Evolutionary conservation across 2,329 filamentous ascomycete species (phyloP).

Genomic region (Penicillium brevicompactum): DNA sequence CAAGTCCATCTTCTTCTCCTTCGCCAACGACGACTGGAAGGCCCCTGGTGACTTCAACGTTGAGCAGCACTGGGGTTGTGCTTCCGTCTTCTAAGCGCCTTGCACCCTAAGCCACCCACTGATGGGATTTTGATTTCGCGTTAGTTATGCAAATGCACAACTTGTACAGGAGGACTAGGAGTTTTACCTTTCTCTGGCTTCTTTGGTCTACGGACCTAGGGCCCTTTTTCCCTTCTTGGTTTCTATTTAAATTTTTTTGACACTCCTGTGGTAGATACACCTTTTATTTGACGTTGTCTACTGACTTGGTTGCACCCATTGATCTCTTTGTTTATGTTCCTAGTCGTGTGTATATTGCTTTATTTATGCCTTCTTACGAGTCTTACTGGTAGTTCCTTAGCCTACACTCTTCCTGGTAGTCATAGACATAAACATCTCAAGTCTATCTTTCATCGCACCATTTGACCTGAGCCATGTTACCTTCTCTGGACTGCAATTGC

Average conservation of each 20-base stretch:
- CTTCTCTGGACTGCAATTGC: too few relatives aligned
- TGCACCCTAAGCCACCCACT: background rate
- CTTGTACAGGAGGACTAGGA: constrained; percentile 30
- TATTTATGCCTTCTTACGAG: constrained; percentile 25
- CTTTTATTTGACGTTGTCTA: constrained; percentile 34
- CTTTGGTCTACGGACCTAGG: background rate
- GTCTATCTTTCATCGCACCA: too few relatives aligned
- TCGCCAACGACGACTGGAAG: constrained; percentile 83
- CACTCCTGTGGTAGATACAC: constrained; percentile 30
- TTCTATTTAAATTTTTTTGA: constrained; percentile 27
- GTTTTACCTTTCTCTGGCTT: constrained; percentile 19
- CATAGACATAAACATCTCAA: too few relatives aligned
- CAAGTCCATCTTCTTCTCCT: constrained; percentile 80
- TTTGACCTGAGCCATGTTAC: too few relatives aligned
- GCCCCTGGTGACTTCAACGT: constrained; percentile 65
- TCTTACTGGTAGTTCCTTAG: background rate
- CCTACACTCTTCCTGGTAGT: too few relatives aligned
- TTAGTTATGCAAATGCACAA: constrained; percentile 20
- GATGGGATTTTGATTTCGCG: constrained; percentile 16
- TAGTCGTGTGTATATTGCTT: constrained; percentile 27
- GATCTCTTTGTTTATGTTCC: constrained; percentile 24
- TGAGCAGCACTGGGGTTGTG: constrained; percentile 79
- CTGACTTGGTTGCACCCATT: constrained; percentile 26
- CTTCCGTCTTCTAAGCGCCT: constrained; percentile 50
- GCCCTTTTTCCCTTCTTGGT: constrained; percentile 17